Evolutionary conservation across 805 yeast species (phyloP).

Genomic region (Ogataea nitratoaversa): DNA sequence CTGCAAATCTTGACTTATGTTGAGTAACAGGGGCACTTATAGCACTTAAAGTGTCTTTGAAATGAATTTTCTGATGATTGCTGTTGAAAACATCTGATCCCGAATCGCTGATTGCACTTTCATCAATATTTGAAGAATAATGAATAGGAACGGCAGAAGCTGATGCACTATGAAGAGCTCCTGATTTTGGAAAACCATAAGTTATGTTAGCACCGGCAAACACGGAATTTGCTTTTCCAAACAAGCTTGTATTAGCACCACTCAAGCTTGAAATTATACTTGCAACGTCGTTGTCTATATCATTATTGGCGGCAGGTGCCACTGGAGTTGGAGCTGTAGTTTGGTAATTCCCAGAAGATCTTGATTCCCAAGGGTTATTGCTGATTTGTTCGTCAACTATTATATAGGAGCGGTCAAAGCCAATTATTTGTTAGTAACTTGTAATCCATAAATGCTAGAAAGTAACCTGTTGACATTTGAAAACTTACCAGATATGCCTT

Average conservation of each 20-base stretch:
- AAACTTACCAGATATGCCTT: conserved; percentile 21
- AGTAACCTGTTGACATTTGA: too few species aligned
- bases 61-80: conserved; percentile 4
- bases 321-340: conserved; percentile 18
- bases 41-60: conserved; percentile 29
- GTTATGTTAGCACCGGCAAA: conserved; percentile 18
- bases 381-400: conserved; percentile 26
- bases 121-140: conserved; percentile 17
- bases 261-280: conserved; percentile 31
- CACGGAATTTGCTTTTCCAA: conserved; percentile 25
- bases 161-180: conserved; percentile 5
- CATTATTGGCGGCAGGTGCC: conserved; percentile 12
- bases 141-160: conserved; percentile 3
- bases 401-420: background rate
- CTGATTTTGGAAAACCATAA: conserved; percentile 7
- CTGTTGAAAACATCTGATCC: conserved; percentile 28
- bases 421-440: too few species aligned
- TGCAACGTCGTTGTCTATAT: conserved; percentile 27
- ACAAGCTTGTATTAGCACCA: conserved; percentile 20
- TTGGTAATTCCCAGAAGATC: conserved; percentile 17
- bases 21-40: conserved; percentile 31
- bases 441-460: too few species aligned
- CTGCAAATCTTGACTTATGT: conserved; percentile 30
- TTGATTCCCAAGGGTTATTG: conserved; percentile 28
- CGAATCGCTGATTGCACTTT: conserved; percentile 27